Percentiles rank a stretch among this genome's conserved stretches.
Conservation (phyloP, 225 moss, liverwort and hornwort species). For the Pseudisothecium myosuroides region DNA sequence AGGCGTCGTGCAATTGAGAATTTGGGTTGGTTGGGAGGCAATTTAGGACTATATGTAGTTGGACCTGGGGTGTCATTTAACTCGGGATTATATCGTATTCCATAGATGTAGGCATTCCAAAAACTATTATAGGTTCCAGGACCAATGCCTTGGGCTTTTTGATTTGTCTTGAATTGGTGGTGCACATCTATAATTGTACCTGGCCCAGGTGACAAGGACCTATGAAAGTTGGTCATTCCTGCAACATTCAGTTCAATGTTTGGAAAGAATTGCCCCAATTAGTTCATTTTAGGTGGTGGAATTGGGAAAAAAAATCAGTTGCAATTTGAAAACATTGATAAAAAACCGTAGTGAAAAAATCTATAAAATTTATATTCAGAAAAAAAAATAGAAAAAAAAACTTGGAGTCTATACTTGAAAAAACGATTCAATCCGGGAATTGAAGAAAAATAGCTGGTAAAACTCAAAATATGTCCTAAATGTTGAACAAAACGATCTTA, state of each 20-base stretch:
- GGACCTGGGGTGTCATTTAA: neutral
- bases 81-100: neutral
- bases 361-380: neutral
- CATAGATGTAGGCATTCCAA: conserved; percentile 2
- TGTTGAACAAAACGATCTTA: accelerated
- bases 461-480: accelerated
- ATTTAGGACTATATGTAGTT: neutral
- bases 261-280: accelerated
- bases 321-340: neutral
- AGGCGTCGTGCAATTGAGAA: conserved; percentile 4
- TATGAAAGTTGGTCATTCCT: conserved; percentile 4
- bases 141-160: neutral
- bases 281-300: accelerated
- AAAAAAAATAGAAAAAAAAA: accelerated
- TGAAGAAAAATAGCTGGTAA: neutral
- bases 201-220: neutral
- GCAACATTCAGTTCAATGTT: neutral
- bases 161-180: conserved; percentile 24
- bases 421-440: accelerated
- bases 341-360: neutral
- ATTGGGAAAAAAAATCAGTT: accelerated
- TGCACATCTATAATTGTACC: conserved; percentile 6
- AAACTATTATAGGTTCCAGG: neutral
- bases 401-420: accelerated
- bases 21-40: neutral